phyloP scores from a whole-genome alignment of 2,329 filamentous ascomycete genomes.

The Ophiostoma perfectum region DNA sequence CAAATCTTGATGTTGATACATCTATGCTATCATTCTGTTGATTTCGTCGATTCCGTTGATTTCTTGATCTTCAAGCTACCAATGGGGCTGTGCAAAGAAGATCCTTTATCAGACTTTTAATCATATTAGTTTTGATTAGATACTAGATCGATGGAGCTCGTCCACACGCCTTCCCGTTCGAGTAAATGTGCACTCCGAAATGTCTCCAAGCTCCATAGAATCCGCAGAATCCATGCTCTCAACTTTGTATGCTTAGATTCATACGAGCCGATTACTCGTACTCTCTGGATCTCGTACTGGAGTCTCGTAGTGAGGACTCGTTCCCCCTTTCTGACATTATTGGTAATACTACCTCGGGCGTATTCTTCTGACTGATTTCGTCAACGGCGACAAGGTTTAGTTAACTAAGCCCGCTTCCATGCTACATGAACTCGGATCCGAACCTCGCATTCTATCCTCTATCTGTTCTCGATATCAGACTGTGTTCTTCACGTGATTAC shows the following conservation, averaged over 20 bases:
- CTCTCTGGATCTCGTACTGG: no score
- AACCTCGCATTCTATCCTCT: neutral
- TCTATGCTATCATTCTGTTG: neutral
- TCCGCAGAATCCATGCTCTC: no score
- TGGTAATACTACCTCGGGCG: neutral
- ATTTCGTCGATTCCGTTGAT: neutral
- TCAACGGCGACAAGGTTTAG: constrained; percentile 9
- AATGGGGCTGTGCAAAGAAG: constrained; percentile 5
- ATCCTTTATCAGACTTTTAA: neutral
- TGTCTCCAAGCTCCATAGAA: neutral
- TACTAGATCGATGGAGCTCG: neutral
- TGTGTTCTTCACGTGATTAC: neutral
- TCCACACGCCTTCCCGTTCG: constrained; percentile 9
- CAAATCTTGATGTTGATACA: neutral
- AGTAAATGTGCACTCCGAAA: neutral
- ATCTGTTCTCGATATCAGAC: no score
- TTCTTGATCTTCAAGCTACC: neutral
- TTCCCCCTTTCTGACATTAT: neutral
- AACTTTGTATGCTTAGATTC: no score
- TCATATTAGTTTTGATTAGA: neutral
- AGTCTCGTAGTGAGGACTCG: neutral
- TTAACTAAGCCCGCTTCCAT: neutral
- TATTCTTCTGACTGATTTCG: neutral
- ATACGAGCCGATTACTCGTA: no score
- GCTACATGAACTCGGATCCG: neutral